These are phyloP conservation scores for Knoxia roxburghii DNA, from an alignment of 257 asterid genomes.

Conservation along the genomic window DNA sequence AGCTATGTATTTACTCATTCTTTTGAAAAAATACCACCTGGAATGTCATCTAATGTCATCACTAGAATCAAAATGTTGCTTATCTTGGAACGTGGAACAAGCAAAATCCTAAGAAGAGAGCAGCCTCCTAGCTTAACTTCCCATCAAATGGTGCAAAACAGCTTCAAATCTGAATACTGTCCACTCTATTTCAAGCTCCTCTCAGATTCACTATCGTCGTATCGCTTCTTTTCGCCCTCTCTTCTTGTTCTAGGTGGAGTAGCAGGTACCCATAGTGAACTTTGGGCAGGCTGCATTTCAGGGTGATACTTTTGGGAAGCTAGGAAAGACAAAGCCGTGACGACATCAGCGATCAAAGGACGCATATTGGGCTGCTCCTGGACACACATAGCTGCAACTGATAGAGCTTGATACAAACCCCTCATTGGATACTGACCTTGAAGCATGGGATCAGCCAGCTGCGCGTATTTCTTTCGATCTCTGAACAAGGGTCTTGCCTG, in stretches of 20 bases:
- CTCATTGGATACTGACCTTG: conserved; percentile 75
- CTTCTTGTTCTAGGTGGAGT: conserved; percentile 54
- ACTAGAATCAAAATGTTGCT: too few species aligned
- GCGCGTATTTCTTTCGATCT: conserved; percentile 66
- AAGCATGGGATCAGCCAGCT: conserved; percentile 75
- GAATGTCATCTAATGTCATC: too few species aligned
- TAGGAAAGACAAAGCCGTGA: conserved; percentile 76
- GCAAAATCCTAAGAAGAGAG: too few species aligned
- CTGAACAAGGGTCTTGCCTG: conserved; percentile 89
- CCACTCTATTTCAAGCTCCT: conserved; percentile 28
- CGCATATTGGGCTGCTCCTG: conserved; percentile 78
- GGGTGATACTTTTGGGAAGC: conserved; percentile 59
- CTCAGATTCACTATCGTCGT: conserved; percentile 23
- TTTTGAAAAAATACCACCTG: too few species aligned
- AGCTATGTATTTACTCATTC: too few species aligned
- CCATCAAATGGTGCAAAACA: too few species aligned
- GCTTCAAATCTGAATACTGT: too few species aligned
- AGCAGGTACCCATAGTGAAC: conserved; percentile 36
- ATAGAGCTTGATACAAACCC: conserved; percentile 78
- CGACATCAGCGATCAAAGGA: conserved; percentile 81
- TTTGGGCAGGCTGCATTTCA: conserved; percentile 33
- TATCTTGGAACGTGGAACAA: too few species aligned
- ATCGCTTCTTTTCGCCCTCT: conserved; percentile 34
- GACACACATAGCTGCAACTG: conserved; percentile 87
- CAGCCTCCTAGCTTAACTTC: too few species aligned